These are phyloP conservation scores for Termitomyces heimii DNA, from an alignment of 768 basidiomycete genomes.

Conservation along the genomic window DNA sequence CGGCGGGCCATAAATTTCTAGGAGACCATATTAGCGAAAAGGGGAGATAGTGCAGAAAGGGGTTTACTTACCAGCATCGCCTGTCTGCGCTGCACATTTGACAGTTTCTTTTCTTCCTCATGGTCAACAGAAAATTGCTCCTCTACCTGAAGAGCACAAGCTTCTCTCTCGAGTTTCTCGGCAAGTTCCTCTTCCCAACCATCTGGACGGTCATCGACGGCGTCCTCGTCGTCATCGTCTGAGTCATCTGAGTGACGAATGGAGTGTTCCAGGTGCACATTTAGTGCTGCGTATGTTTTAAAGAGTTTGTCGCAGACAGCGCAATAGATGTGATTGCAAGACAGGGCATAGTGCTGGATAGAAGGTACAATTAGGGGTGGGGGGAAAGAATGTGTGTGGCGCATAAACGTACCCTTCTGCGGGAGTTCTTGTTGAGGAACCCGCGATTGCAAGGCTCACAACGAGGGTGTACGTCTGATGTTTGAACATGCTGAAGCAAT, in stretches of 20 bases:
- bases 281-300: background rate
- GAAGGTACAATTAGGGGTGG: background rate
- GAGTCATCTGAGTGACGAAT: slow-evolving; percentile 8
- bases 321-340: slow-evolving; percentile 8
- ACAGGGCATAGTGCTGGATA: slow-evolving; percentile 2
- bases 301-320: slow-evolving; percentile 4
- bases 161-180: background rate
- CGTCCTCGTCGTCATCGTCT: slow-evolving; percentile 1
- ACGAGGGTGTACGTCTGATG: slow-evolving; percentile 1
- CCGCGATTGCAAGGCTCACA: slow-evolving; percentile 1
- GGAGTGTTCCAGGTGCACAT: slow-evolving; percentile 5
- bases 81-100: slow-evolving; percentile 3
- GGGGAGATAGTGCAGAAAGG: background rate
- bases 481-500: background rate
- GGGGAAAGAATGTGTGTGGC: background rate
- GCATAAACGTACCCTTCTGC: slow-evolving; percentile 1
- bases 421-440: slow-evolving; percentile 7
- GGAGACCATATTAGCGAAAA: background rate
- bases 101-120: background rate
- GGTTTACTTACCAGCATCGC: slow-evolving; percentile 6
- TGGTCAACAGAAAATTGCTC: background rate
- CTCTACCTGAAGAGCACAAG: background rate
- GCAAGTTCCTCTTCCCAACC: slow-evolving; percentile 14
- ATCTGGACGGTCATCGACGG: background rate
- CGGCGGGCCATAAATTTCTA: slow-evolving; percentile 8